Conservation (phyloP, 352 stramenopile species). For the Blastocystis sp. region DNA sequence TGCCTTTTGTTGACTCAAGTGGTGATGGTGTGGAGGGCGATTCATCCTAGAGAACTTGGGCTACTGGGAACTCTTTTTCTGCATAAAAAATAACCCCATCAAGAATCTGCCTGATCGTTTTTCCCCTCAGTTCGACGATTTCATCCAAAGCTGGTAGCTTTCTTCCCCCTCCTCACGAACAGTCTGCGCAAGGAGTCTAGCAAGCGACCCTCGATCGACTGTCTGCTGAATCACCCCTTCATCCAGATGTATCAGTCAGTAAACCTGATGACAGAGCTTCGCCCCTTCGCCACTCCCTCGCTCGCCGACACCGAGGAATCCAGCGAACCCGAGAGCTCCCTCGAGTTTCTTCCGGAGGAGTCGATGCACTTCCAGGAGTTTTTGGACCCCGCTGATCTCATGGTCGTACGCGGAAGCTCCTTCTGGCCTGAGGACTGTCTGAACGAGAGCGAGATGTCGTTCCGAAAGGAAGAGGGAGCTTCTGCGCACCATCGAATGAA, state of each 20-base stretch:
- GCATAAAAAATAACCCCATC: neutral
- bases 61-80: constrained; percentile 50
- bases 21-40: neutral
- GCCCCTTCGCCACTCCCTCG: neutral
- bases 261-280: neutral
- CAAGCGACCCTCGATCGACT: neutral
- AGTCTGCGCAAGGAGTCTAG: neutral
- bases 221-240: neutral
- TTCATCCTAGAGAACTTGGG: neutral
- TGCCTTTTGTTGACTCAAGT: neutral
- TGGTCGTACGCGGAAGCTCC: neutral
- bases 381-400: neutral
- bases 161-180: neutral
- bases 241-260: neutral
- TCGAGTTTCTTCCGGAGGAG: neutral
- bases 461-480: too few species aligned
- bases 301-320: neutral
- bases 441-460: too few species aligned
- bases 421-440: neutral
- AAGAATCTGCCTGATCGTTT: neutral
- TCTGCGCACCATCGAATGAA: too few species aligned
- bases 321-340: too few species aligned
- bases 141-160: neutral
- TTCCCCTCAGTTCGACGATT: neutral
- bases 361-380: neutral